Evolutionary conservation across 805 yeast species (phyloP), one percentile per base, ranked within the genome.

Genomic region (Lachancea quebecensis): DNA sequence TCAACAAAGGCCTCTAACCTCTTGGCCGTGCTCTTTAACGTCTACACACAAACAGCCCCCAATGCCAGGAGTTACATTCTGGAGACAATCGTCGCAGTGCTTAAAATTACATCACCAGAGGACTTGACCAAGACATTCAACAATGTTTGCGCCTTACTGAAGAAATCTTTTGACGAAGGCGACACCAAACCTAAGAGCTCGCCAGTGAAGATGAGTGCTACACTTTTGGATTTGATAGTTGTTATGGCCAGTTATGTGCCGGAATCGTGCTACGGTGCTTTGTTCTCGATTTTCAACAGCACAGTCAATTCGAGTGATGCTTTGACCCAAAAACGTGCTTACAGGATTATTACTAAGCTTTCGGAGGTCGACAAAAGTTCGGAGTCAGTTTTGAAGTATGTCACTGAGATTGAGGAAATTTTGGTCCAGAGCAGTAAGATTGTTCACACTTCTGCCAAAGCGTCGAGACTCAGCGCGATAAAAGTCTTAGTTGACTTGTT

Each of bases 221-320:
- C 96, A 14, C 81, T 95, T 86, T 76, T 91, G 83, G 99, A 93
- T 62, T 73, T 93, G 46, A 75, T 89, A 43, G 95, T 89, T 41
- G 79, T 85, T 27, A 84, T 95, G 86, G 77, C 91, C 25, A 85
- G 85, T 56, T 86, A 84, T 57, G 79, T 93, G 30, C 95, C 96
- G 7, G 66, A 65, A 28, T 60, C 81, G 2, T 77, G 84, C 4
- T 85, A 86, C 65, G 73, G 75, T 56, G 87, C 95, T 0, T 71
- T 90, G 37, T 79, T 89, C 53, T 60, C 84, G n/a, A 85, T 90
- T 41, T 86, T 90, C 67, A 77, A 81, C 41, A 71, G 77, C 39
- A 82, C 95, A 2, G 78, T 85, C 33, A 55, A 71, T 17, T 67
- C 75, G 31, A 67, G 71, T 40, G 81, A 82, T 54, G 80, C 85